phyloP scores from a whole-genome alignment of 2,329 filamentous ascomycete species.

The Coniella vitis region DNA sequence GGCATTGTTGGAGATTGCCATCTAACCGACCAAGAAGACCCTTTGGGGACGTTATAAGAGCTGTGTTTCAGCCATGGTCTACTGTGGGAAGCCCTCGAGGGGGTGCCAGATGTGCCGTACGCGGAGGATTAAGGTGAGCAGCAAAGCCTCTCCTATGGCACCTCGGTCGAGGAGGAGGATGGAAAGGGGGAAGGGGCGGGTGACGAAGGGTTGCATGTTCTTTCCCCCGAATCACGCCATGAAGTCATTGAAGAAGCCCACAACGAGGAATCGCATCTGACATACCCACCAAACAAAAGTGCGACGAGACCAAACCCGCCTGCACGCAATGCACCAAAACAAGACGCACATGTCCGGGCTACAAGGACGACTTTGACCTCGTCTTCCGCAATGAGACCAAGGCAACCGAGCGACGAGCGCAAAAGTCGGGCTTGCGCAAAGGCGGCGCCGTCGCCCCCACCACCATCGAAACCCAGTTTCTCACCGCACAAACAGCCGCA shows the following conservation, averaged over 20 bases:
- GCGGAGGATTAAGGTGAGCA: conserved; percentile 62
- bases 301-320: conserved; percentile 60
- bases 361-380: conserved; percentile 65
- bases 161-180: too few relatives aligned
- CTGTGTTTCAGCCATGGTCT: conserved; percentile 44
- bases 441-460: conserved; percentile 7
- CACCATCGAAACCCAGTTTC: not conserved
- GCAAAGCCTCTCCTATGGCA: too few relatives aligned
- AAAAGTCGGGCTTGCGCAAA: conserved; percentile 45
- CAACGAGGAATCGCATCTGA: conserved; percentile 12
- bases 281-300: conserved; percentile 37
- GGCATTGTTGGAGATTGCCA: too few relatives aligned
- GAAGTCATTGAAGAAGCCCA: not conserved
- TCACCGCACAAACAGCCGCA: too few relatives aligned
- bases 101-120: conserved; percentile 71
- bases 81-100: conserved; percentile 58
- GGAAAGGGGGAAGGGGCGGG: too few relatives aligned
- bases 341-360: conserved; percentile 57
- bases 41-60: too few relatives aligned
- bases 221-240: too few relatives aligned
- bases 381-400: conserved; percentile 68
- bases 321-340: conserved; percentile 61
- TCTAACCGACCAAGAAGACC: too few relatives aligned
- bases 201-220: too few relatives aligned
- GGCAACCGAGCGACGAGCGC: conserved; percentile 57